phyloP scores from a whole-genome alignment of 83 land plant species.

The Picea engelmannii region DNA sequence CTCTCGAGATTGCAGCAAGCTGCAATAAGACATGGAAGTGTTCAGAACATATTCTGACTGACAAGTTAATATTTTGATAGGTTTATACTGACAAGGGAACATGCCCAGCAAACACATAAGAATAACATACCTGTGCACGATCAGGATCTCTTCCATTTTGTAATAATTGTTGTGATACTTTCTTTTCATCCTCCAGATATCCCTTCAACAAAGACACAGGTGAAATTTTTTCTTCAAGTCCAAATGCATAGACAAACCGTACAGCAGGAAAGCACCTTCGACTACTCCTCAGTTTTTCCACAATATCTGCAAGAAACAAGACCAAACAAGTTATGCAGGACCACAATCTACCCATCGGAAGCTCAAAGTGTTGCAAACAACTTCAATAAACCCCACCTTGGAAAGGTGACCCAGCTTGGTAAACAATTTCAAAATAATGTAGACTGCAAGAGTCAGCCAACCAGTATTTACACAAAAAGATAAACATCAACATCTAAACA shows the following conservation, averaged over 20 bases:
- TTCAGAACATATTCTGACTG: neutral
- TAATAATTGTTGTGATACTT: constrained; percentile 18
- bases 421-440: too few relatives aligned
- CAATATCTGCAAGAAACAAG: constrained; percentile 46
- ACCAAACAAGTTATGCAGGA: constrained; percentile 6
- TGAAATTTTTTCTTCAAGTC: constrained; percentile 68
- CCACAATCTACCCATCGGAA: neutral
- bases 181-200: constrained; percentile 38
- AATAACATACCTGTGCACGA: constrained; percentile 28
- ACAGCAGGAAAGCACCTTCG: constrained; percentile 92
- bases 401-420: too few relatives aligned
- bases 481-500: too few relatives aligned
- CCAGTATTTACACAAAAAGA: too few relatives aligned
- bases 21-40: constrained; percentile 14
- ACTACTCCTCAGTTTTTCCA: constrained; percentile 62
- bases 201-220: constrained; percentile 79
- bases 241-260: constrained; percentile 79
- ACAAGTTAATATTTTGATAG: neutral
- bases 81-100: neutral
- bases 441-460: too few relatives aligned
- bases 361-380: too few relatives aligned
- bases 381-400: too few relatives aligned
- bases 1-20: constrained; percentile 47
- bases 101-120: neutral
- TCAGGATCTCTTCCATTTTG: constrained; percentile 24